Evolutionary conservation across 192 early-diverging fungal genomes (phyloP), one percentile per base, ranked within the genome.

Genomic region (Bifiguratus adelaidae): DNA sequence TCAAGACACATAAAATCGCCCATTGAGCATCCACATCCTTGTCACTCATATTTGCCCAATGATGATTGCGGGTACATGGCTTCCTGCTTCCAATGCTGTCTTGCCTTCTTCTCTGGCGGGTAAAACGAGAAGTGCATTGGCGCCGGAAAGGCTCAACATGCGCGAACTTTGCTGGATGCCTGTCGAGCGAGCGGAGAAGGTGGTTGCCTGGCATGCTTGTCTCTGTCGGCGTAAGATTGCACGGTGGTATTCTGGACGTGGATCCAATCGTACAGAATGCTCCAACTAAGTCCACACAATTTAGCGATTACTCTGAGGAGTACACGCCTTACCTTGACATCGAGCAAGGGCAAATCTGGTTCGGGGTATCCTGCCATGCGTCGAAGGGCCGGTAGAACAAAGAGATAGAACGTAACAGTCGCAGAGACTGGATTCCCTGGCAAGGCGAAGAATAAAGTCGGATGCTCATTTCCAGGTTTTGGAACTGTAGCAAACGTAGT

Each of bases 401-500:
- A 95, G 34, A 98, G 63, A 48, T 89, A 78, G 61, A 86, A 95
- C 0, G 88, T 85, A 1, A 95, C 92, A 40, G 74, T 59, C 0
- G 89, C 86, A 29, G 95, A 98, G 0, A 88, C 91, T 3, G 95
- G 95, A 58, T 98, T 98, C 2, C 95, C 95, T 0, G 95, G 92
- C 45, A 98, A 56, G 9, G 78, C 82, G 76, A 95, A 98, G 9
- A 94, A 51, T 24, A 93, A 67, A 30, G 80, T 77, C 2, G 56
- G 33, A 47, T 52, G 35, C 18, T 35, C 43, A n/a, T 49, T 55
- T 27, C 42, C 55, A 6, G 53, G 59, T 4, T 44, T n/a, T 22
- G 58, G 25, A 13, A 90, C 50, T 1, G 85, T 85, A 0, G 89
- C 92, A 74, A 98, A 98, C 6, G 91, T 95, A 0, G 90, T 95